Conservation (phyloP, 2,329 filamentous ascomycete genomes). For the Colletotrichum filicis region DNA sequence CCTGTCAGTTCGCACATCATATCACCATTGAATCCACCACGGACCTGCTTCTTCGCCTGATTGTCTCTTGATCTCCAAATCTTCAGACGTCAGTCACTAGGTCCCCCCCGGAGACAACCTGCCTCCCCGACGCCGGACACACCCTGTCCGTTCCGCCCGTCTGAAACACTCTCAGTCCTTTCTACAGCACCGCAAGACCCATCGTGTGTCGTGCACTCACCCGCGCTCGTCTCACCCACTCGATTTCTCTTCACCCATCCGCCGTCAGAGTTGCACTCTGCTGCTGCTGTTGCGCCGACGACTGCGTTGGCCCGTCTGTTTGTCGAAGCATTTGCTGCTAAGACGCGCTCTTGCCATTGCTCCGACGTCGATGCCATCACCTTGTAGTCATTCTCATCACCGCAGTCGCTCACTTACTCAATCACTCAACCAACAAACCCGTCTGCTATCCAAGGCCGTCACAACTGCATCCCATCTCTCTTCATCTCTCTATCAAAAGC, state of each 20-base stretch:
- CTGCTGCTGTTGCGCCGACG: constrained; percentile 13
- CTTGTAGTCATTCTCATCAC: constrained; percentile 1
- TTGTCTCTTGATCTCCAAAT: constrained; percentile 39
- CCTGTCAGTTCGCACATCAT: constrained; percentile 36
- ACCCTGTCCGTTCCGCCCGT: constrained; percentile 44
- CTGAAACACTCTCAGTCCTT: constrained; percentile 52
- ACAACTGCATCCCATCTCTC: not conserved
- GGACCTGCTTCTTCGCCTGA: constrained; percentile 34
- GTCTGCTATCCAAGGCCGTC: constrained; percentile 5
- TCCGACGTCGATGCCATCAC: constrained; percentile 25
- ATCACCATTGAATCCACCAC: constrained; percentile 13
- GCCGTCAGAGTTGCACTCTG: constrained; percentile 19
- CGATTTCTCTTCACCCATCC: constrained; percentile 19
- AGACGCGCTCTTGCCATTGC: not conserved
- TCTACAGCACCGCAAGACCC: constrained; percentile 30
- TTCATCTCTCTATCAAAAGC: not conserved
- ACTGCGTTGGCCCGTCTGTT: constrained; percentile 2
- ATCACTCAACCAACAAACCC: not conserved
- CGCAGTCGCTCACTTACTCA: constrained; percentile 2
- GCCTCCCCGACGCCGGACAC: constrained; percentile 34
- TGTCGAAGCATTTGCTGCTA: constrained; percentile 7
- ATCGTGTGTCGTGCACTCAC: constrained; percentile 32
- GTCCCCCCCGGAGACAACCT: constrained; percentile 25
- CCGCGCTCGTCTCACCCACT: constrained; percentile 30
- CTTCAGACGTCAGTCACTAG: constrained; percentile 35